Percentiles rank a stretch among this genome's conserved stretches.
Conservation (phyloP, 192 early-diverging fungal species). For the Coemansia reversa region DNA sequence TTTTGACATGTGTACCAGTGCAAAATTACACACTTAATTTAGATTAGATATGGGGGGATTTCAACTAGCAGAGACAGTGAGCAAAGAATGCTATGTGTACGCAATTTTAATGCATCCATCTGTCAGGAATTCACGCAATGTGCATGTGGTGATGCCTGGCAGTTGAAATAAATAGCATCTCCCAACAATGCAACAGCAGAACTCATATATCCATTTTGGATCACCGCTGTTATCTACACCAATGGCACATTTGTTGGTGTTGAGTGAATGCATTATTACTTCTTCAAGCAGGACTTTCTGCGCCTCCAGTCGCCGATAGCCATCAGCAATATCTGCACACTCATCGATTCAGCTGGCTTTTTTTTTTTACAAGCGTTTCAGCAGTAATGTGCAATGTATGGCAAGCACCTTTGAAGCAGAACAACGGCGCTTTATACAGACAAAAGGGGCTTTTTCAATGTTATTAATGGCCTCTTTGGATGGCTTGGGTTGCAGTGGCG, state of each 20-base stretch:
- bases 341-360: slow-evolving; percentile 32
- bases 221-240: slow-evolving; percentile 3
- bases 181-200: slow-evolving; percentile 11
- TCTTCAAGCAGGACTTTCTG: neutral
- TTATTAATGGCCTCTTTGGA: neutral
- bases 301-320: slow-evolving; percentile 19
- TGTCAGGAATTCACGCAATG: slow-evolving; percentile 13
- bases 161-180: slow-evolving; percentile 3
- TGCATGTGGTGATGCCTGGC: slow-evolving; percentile 14
- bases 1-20: neutral
- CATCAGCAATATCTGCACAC: slow-evolving; percentile 53
- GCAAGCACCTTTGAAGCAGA: neutral
- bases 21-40: slow-evolving; percentile 1
- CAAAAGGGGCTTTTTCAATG: neutral
- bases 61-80: neutral
- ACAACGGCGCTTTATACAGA: neutral
- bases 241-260: slow-evolving; percentile 5
- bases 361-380: neutral
- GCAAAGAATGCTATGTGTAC: neutral
- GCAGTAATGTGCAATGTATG: slow-evolving; percentile 9
- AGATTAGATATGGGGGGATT: neutral
- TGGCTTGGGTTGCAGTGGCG: neutral
- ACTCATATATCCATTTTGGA: slow-evolving; percentile 12
- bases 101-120: neutral
- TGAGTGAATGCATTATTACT: neutral